Conservation (phyloP, 2,329 filamentous ascomycete genomes). For the Aureobasidium uvarum region DNA sequence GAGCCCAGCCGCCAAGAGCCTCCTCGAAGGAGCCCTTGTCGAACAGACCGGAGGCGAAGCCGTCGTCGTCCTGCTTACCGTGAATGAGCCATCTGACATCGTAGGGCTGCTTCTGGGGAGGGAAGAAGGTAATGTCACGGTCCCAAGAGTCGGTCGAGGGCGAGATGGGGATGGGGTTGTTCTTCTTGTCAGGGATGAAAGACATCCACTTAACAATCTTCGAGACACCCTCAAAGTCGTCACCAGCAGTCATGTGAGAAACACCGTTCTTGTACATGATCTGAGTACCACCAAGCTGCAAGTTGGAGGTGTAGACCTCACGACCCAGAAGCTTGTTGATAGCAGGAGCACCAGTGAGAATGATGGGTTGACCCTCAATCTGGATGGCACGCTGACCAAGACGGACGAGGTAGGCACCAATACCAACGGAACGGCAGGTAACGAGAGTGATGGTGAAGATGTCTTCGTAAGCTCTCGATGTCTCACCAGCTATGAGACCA, state of each 20-base stretch:
- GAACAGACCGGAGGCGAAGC: slow-evolving; percentile 88
- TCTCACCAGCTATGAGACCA: slow-evolving; percentile 96
- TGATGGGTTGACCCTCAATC: slow-evolving; percentile 98
- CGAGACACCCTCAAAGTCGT: slow-evolving; percentile 96
- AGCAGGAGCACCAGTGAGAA: slow-evolving; percentile 92
- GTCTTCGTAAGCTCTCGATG: slow-evolving; percentile 94
- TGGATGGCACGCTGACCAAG: slow-evolving; percentile 98
- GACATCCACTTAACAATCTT: slow-evolving; percentile 99
- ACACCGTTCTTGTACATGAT: slow-evolving; percentile 99
- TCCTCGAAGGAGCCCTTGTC: slow-evolving; percentile 97
- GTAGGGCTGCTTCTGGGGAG: slow-evolving; percentile 78
- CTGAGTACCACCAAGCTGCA: slow-evolving; percentile 99
- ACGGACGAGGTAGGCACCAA: slow-evolving; percentile 97
- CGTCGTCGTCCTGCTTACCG: slow-evolving; percentile 80
- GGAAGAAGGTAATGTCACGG: slow-evolving; percentile 80
- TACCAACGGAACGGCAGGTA: slow-evolving; percentile 97
- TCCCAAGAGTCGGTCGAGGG: slow-evolving; percentile 86
- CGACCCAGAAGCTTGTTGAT: slow-evolving; percentile 98
- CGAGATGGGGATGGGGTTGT: slow-evolving; percentile 87
- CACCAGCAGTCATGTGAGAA: slow-evolving; percentile 95
- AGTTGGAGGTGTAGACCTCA: slow-evolving; percentile 97
- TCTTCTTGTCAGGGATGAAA: slow-evolving; percentile 93
- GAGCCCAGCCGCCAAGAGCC: slow-evolving; percentile 93
- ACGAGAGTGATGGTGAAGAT: slow-evolving; percentile 98
- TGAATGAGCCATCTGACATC: slow-evolving; percentile 93